phyloP scores from a whole-genome alignment of 257 asterid species.

The Perilla frutescens region DNA sequence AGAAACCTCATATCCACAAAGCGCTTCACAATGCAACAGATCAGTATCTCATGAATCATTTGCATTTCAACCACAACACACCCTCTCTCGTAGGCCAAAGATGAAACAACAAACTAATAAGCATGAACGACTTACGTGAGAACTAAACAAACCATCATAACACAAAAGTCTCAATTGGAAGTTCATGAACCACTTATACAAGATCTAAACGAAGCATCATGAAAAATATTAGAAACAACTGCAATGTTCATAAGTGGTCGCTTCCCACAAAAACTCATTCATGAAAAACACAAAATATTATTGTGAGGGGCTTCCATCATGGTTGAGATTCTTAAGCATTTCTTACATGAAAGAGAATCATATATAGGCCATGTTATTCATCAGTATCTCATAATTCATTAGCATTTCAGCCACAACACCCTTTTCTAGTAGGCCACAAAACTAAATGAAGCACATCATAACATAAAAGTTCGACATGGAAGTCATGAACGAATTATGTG shows the following conservation, averaged over 20 bases:
- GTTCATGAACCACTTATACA: too few species aligned
- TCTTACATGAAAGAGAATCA: neutral
- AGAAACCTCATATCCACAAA: too few species aligned
- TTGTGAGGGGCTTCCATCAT: neutral
- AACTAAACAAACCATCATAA: too few species aligned
- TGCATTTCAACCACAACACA: too few species aligned
- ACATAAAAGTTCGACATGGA: too few species aligned
- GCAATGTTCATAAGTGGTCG: neutral
- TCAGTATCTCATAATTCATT: constrained; percentile 1
- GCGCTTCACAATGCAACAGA: neutral
- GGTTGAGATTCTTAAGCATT: neutral
- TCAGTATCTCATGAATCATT: too few species aligned
- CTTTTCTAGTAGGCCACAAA: constrained; percentile 19
- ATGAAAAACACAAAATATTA: neutral
- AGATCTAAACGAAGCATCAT: too few species aligned
- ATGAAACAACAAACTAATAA: too few species aligned
- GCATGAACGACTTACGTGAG: too few species aligned
- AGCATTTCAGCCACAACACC: constrained; percentile 9
- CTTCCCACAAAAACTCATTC: neutral
- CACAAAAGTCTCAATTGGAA: too few species aligned
- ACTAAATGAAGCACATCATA: too few species aligned
- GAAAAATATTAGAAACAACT: neutral
- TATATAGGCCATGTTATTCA: constrained; percentile 7
- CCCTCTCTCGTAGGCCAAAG: too few species aligned
- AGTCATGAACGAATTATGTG: neutral